A percentile compares a stretch with the other conserved stretches of the same genome.
Conservation (phyloP, 163 green algal genomes). For the Picocystis sp. region DNA sequence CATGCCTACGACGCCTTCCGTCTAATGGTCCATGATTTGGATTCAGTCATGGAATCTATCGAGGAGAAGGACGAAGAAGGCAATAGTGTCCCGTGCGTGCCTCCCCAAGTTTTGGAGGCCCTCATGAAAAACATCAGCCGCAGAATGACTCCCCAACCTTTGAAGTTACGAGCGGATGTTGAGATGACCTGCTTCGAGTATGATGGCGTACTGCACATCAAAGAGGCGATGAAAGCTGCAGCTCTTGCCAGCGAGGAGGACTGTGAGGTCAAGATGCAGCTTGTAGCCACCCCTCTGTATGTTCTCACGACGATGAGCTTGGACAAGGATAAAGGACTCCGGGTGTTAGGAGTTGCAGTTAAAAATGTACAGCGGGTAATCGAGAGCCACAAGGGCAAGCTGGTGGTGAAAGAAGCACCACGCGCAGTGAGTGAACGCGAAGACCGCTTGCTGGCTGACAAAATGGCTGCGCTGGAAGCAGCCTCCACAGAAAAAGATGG, state of each 20-base stretch:
- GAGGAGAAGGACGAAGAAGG: constrained; percentile 18
- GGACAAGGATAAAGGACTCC: constrained; percentile 44
- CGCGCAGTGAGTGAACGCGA: constrained; percentile 82
- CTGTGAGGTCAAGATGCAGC: constrained; percentile 84
- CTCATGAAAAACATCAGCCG: constrained; percentile 88
- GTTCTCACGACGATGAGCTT: constrained; percentile 91
- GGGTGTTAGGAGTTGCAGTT: constrained; percentile 1
- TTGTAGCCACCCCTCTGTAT: constrained; percentile 92
- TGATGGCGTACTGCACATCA: constrained; percentile 93
- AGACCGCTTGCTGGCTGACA: constrained; percentile 71
- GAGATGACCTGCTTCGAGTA: constrained; percentile 97
- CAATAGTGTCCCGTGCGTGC: constrained; percentile 20
- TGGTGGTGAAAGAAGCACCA: constrained; percentile 81
- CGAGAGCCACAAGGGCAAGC: constrained; percentile 61
- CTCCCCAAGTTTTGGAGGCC: constrained; percentile 53
- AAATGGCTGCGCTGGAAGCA: constrained; percentile 66
- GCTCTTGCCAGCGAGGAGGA: constrained; percentile 43
- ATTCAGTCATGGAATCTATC: constrained; percentile 46
- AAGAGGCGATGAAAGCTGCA: constrained; percentile 20
- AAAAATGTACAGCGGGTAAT: constrained; percentile 24
- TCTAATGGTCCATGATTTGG: constrained; percentile 50
- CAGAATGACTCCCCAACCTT: constrained; percentile 90
- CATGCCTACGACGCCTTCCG: constrained; percentile 96
- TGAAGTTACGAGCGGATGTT: constrained; percentile 96
- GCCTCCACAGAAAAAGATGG: constrained; percentile 29